Base-by-base conservation (phyloP, 2,329 filamentous ascomycete genomes). In the Fusarium anthophilum region DNA sequence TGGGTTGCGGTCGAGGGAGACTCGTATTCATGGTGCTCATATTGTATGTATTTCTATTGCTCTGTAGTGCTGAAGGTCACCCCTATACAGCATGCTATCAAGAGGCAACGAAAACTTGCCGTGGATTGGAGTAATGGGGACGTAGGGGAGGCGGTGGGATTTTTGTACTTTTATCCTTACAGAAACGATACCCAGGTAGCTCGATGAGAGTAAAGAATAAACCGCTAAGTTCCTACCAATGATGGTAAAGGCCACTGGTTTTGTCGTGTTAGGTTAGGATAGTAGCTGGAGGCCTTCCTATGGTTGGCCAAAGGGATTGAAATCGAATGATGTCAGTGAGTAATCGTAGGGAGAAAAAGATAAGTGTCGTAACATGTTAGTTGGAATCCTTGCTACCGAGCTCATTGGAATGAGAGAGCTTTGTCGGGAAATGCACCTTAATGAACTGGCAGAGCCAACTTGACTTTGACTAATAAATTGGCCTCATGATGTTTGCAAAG, bases 161-260 rank as follows among this genome's bases (percentile, higher is more conserved):
- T 75, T 73, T 69, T 79, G 69, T 79, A 77, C 70, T 78, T 53
- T 79, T 78, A 69, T 66, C 70, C 77, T 76, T 75, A 69, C 67
- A 76, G 72, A 66, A 77, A 77, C 75, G 77, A 79, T 79, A 79
- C 77, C 77, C 77, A 70, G 70, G 72, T 73, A 73, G 75, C 70
- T 77, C 56, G 55, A 50, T 64, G 44, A 48, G 56, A 62, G 64
- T 39, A 45, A 50, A 59, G 62, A 35, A 53, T 54, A 66, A 63
- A 66, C 54, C 58, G 69, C 74, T 76, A 56, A 68, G 72, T 69
- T 72, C 71, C 67, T 69, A 75, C 56, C 59, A 51, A 72, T 57
- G 51, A 65, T 69, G 51, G 37, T 57, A 35, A 56, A 26, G 30
- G 37, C 56, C 54, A 47, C 55, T 38, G 45, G 30, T 18, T 26